phyloP scores from a whole-genome alignment of 1,284 basidiomycete genomes.

The Ceratobasidium sp. region DNA sequence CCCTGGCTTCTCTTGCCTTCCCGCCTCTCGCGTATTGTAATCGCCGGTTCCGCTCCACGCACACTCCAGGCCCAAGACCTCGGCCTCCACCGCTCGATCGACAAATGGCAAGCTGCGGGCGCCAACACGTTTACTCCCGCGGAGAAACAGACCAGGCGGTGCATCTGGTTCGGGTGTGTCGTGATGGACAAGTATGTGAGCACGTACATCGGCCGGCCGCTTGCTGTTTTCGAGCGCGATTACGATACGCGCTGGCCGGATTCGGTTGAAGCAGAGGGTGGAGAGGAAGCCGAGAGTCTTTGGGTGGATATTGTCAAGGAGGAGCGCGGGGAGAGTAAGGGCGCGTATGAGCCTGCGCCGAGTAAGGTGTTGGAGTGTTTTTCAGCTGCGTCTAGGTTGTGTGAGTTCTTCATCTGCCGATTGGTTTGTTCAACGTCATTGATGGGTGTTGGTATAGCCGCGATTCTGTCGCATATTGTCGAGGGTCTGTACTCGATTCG shows the following conservation, averaged over 20 bases:
- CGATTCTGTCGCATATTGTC: conserved; percentile 75
- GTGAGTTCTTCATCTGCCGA: conserved; percentile 15
- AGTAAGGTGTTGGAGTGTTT: conserved; percentile 35
- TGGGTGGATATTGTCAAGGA: conserved; percentile 57
- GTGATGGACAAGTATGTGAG: conserved; percentile 84
- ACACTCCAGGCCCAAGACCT: conserved; percentile 92
- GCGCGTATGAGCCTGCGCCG: conserved; percentile 60
- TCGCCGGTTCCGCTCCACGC: too few relatives aligned
- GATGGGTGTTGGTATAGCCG: conserved; percentile 63
- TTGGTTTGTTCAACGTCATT: not conserved
- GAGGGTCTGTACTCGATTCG: conserved; percentile 82
- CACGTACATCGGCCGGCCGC: conserved; percentile 83
- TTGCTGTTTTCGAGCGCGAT: conserved; percentile 84
- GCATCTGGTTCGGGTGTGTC: conserved; percentile 87
- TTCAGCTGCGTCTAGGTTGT: conserved; percentile 52
- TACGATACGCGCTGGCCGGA: conserved; percentile 82
- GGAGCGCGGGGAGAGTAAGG: conserved; percentile 76
- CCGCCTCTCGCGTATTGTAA: too few relatives aligned
- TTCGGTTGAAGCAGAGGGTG: conserved; percentile 69
- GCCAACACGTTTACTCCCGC: conserved; percentile 70
- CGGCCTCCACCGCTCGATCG: conserved; percentile 85
- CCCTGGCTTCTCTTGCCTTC: too few relatives aligned
- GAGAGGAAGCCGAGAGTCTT: not conserved
- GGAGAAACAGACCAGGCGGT: conserved; percentile 79
- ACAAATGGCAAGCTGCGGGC: conserved; percentile 77